Evolutionary conservation across 768 basidiomycete genomes (phyloP).

Genomic region (Termitomyces sp.): DNA sequence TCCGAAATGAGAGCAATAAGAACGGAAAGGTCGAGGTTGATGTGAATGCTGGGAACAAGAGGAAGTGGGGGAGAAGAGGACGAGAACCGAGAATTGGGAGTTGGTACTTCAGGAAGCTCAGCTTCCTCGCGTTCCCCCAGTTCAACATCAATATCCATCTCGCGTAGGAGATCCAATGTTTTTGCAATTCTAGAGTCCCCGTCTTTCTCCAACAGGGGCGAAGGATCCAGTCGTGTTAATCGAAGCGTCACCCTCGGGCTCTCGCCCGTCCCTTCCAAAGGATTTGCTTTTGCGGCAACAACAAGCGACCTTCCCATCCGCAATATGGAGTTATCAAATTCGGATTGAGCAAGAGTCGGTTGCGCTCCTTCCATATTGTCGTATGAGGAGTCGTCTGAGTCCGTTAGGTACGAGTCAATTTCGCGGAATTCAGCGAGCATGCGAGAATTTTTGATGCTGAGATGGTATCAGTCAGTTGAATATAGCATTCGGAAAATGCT

Average conservation of each 20-base stretch:
- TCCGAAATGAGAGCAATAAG: constrained; percentile 84
- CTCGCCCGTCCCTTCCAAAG: constrained; percentile 31
- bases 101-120: constrained; percentile 15
- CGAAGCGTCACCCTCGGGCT: constrained; percentile 53
- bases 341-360: constrained; percentile 39
- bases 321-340: constrained; percentile 71
- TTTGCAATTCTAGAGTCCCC: constrained; percentile 52
- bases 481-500: not conserved
- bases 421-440: constrained; percentile 79
- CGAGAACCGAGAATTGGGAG: constrained; percentile 5
- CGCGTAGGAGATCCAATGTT: constrained; percentile 49
- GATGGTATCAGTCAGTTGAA: not conserved
- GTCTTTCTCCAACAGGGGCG: constrained; percentile 20
- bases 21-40: constrained; percentile 82
- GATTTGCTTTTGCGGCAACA: constrained; percentile 56
- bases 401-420: constrained; percentile 75
- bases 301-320: constrained; percentile 66
- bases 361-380: constrained; percentile 44
- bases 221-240: constrained; percentile 63
- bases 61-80: constrained; percentile 10
- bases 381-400: constrained; percentile 46
- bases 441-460: constrained; percentile 71
- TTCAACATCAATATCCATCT: constrained; percentile 62
- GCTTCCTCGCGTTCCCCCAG: constrained; percentile 49
- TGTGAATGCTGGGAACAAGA: constrained; percentile 45